Conservation (phyloP, 208 protist genomes). For the Lotmaria passim region DNA sequence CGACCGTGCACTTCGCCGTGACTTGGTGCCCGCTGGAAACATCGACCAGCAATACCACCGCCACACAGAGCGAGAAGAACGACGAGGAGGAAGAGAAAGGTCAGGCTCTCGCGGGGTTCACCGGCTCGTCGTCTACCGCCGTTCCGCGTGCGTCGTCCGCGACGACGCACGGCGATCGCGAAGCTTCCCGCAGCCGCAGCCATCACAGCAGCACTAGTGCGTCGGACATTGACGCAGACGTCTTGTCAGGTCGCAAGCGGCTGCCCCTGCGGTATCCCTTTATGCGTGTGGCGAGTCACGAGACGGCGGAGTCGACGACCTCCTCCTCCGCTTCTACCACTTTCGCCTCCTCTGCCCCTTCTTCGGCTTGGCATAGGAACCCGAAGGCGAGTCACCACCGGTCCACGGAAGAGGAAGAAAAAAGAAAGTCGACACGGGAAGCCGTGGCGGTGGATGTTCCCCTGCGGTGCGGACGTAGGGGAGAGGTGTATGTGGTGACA, state of each 20-base stretch:
- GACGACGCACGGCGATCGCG: not conserved
- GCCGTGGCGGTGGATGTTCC: constrained; percentile 6
- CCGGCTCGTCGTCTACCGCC: not conserved
- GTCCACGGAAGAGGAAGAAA: too few relatives aligned
- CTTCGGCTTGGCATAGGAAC: too few relatives aligned
- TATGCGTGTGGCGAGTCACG: not conserved
- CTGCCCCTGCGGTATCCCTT: constrained; percentile 13
- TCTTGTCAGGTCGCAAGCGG: constrained; percentile 26
- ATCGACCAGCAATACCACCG: not conserved
- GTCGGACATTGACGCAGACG: constrained; percentile 36
- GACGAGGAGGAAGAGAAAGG: not conserved
- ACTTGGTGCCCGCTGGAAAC: constrained; percentile 14
- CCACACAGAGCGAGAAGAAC: not conserved
- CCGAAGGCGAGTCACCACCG: too few relatives aligned
- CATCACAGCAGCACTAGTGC: constrained; percentile 34
- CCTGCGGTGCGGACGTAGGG: constrained; percentile 25
- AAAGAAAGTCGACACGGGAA: not conserved
- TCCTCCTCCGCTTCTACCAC: not conserved
- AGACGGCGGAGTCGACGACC: not conserved
- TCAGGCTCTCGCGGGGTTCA: too few relatives aligned
- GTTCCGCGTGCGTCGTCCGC: not conserved
- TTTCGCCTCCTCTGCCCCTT: not conserved
- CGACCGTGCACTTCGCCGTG: constrained; percentile 13
- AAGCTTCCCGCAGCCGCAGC: constrained; percentile 1
- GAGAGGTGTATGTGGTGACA: constrained; percentile 13